Evolutionary conservation across 768 basidiomycete genomes (phyloP), one percentile per base, ranked within the genome.

Genomic region (Amanita molliuscula): DNA sequence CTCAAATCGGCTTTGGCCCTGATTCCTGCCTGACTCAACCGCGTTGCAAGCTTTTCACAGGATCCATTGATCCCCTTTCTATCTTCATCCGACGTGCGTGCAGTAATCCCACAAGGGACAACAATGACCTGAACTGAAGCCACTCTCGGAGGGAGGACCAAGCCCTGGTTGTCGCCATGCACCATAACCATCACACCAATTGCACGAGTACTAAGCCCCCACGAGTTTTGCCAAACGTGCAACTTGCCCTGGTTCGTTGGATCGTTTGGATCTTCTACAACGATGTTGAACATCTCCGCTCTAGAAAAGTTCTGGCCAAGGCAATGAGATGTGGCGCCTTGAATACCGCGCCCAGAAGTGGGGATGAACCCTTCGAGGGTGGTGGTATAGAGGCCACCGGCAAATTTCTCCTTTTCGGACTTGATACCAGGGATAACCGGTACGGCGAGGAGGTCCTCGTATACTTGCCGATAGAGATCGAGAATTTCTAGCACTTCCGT

Each of bases 161-260:
- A 68, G 13, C 96, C 96, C 61, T 96, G 89, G 64, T 99, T 92
- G 65, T 99, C 96, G 29, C 95, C 94, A 62, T 99, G 95, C 4
- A 90, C 82, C 96, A 99, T 99, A 58, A 96, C 93, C 95, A 97
- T 97, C 50, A 97, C 89, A 61, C 96, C 96, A 59, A 99, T 91
- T 23, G 88, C 79, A 51, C 96, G 76, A n/a, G 95, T 98, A 42
- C 88, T 90, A 47, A 98, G 70, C 60, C 96, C 96, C 96, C 96
- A 98, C 29, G 90, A 94, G 69, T 97, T 99, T 67, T 98, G 95
- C 92, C 93, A 98, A 9, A 92, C 93, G 55, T 84, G 83, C 0
- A 78, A 65, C 72, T 93, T 93, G 25, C 74, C 72, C 58, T 78
- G 73, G 18, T 76, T 75, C 1, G 74, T 75, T 6, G 78, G 72